These are phyloP conservation scores for Bipolaris gigantea DNA, from an alignment of 2,329 filamentous ascomycete species.

Conservation along the genomic window DNA sequence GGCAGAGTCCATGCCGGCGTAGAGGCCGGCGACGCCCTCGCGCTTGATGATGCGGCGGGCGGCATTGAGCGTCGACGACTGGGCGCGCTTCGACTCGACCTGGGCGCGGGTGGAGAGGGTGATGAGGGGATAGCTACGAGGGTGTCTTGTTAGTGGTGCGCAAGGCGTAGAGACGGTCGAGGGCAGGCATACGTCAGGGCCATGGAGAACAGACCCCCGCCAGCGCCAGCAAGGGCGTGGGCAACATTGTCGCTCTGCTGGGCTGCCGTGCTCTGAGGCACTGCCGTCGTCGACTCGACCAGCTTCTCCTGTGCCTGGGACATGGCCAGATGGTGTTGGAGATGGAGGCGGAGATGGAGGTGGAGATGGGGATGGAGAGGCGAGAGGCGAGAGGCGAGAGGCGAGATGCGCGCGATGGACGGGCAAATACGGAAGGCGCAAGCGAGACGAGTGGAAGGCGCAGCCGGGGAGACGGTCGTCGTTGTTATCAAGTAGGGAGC, in stretches of 20 bases:
- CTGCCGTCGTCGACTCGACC: constrained; percentile 36
- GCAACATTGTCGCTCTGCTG: constrained; percentile 96
- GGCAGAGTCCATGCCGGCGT: constrained; percentile 89
- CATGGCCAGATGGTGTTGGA: constrained; percentile 20
- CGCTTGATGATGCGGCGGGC: constrained; percentile 85
- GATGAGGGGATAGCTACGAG: constrained; percentile 82
- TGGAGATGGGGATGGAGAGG: too few relatives aligned
- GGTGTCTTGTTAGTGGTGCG: constrained; percentile 10
- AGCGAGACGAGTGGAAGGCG: constrained; percentile 1
- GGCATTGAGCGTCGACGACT: constrained; percentile 80
- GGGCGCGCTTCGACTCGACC: constrained; percentile 92
- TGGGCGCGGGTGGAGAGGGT: constrained; percentile 96
- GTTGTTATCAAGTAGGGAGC: background rate
- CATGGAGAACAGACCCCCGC: constrained; percentile 94
- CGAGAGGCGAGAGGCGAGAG: too few relatives aligned
- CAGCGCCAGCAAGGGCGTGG: constrained; percentile 88
- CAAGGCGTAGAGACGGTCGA: background rate
- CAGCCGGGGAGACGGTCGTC: background rate
- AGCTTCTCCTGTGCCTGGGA: constrained; percentile 38
- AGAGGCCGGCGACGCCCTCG: constrained; percentile 86
- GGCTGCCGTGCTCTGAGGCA: constrained; percentile 62
- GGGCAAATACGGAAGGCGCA: constrained; percentile 9
- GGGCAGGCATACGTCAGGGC: constrained; percentile 71
- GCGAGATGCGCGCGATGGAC: background rate
- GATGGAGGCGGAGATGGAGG: too few relatives aligned